phyloP scores from a whole-genome alignment of 352 stramenopile species.

The Phytophthora pini region DNA sequence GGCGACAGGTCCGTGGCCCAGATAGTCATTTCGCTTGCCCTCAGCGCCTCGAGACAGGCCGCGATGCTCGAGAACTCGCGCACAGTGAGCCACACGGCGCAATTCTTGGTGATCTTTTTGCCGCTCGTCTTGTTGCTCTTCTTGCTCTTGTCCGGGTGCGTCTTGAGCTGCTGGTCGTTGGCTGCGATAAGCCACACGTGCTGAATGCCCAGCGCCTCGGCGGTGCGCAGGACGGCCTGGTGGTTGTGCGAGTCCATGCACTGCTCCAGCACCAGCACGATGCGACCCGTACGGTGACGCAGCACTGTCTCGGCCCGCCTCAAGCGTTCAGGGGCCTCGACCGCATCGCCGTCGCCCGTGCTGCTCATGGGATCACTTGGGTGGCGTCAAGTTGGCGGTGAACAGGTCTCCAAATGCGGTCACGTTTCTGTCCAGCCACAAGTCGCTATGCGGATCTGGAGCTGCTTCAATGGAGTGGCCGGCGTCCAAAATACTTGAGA shows the following conservation, averaged over 20 bases:
- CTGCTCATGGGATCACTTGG: slow-evolving; percentile 11
- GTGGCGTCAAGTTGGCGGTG: slow-evolving; percentile 1
- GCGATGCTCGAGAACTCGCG: slow-evolving; percentile 86
- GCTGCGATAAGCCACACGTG: slow-evolving; percentile 87
- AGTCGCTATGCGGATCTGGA: too few species aligned
- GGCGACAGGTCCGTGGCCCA: slow-evolving; percentile 93
- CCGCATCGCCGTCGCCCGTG: not conserved
- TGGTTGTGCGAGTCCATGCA: slow-evolving; percentile 89
- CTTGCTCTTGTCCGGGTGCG: slow-evolving; percentile 42
- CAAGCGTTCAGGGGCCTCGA: slow-evolving; percentile 58
- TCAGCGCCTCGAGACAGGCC: slow-evolving; percentile 79
- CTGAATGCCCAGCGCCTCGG: slow-evolving; percentile 94
- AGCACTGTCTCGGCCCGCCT: slow-evolving; percentile 79
- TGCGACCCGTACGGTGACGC: slow-evolving; percentile 58
- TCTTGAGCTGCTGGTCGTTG: slow-evolving; percentile 74
- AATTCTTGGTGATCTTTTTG: slow-evolving; percentile 87
- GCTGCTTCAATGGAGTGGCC: not conserved
- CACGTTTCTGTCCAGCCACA: slow-evolving; percentile 7
- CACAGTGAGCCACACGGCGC: slow-evolving; percentile 85
- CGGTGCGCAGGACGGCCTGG: slow-evolving; percentile 91
- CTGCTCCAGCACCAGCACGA: slow-evolving; percentile 83
- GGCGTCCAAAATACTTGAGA: slow-evolving; percentile 4
- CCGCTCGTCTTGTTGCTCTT: slow-evolving; percentile 48
- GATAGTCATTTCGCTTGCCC: slow-evolving; percentile 70
- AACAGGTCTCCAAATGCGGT: not conserved